Base-by-base conservation (phyloP, 2,329 filamentous ascomycete genomes). In the Penicillium sp. region DNA sequence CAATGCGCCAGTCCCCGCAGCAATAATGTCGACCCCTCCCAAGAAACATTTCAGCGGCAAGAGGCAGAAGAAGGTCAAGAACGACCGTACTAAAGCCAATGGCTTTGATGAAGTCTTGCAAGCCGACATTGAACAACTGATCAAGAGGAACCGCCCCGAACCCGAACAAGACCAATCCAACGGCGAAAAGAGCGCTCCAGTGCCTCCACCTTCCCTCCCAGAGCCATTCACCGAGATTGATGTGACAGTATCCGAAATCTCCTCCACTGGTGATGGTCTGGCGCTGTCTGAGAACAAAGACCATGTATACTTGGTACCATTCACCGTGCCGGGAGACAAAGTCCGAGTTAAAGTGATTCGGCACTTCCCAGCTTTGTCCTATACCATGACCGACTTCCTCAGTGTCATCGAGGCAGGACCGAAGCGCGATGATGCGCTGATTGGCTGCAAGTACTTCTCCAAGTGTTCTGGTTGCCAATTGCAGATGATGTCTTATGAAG, bases 391-490 rank as follows among this genome's bases (percentile, higher is more conserved):
- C 63, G 93, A 97, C 75, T 91, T 96, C 67, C 69, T 97, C 68
- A 87, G 87, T 57, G 83, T 97, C 41, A 77, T 87, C 33, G 84
- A 83, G 54, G 86, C 92, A 0, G 92, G 90, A 0, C 82, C 86
- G 1, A 79, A 88, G 52, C 88, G 94, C 66, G 88, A 96, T 66
- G 89, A 94, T 67, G 81, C 82, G 35, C 85, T 89, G 22, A 82
- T 96, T 64, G 82, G 82, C 54, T 99, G 94, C 78, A 82, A 85
- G 65, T 97, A 99, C 79, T 99, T 99, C 69, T 79, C 85, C 40
- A 83, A 81, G 52, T 99, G 94, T 75, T 90, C 89, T 9, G 94
- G 94, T 29, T 99, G 94, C 71, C 94, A 99, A 75, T 92, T 97
- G 73, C 94, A 99, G 78, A 97, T 97, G 90, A 84, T 99, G 60